phyloP scores from a whole-genome alignment of 1,139 yeast genomes.

The Yueomyces sp. region DNA sequence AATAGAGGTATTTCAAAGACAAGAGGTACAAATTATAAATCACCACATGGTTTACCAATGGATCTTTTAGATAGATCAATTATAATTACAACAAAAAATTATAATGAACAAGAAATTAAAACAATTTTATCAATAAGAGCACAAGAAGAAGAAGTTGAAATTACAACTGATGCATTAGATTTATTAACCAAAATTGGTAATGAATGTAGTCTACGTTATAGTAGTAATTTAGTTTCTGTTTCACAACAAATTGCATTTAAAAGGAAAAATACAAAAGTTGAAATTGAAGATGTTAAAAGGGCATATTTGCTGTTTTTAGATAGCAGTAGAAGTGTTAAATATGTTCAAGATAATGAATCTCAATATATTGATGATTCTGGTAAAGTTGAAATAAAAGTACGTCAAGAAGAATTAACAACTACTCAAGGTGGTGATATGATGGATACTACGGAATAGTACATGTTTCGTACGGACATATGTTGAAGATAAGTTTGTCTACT shows the following conservation, averaged over 20 bases:
- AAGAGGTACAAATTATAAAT: slow-evolving; percentile 84
- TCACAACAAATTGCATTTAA: slow-evolving; percentile 75
- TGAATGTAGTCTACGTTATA: slow-evolving; percentile 88
- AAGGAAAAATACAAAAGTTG: slow-evolving; percentile 61
- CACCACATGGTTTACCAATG: slow-evolving; percentile 93
- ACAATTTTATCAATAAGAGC: slow-evolving; percentile 83
- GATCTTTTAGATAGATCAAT: slow-evolving; percentile 91
- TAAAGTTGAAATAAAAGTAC: slow-evolving; percentile 38
- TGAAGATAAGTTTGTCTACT: neutral
- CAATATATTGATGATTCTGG: slow-evolving; percentile 69
- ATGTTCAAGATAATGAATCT: slow-evolving; percentile 51
- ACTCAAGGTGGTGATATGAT: slow-evolving; percentile 19
- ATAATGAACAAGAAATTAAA: slow-evolving; percentile 70
- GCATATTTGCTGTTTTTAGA: slow-evolving; percentile 82
- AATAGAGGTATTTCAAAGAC: slow-evolving; percentile 88
- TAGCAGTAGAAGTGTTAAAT: slow-evolving; percentile 75
- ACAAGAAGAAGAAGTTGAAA: slow-evolving; percentile 91
- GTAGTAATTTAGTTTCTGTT: slow-evolving; percentile 81
- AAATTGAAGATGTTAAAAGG: slow-evolving; percentile 75
- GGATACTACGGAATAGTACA: slow-evolving; percentile 21
- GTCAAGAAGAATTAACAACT: slow-evolving; percentile 2
- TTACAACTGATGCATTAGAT: slow-evolving; percentile 73
- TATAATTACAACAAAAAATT: slow-evolving; percentile 74
- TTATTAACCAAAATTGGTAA: slow-evolving; percentile 83
- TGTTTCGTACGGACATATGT: neutral